Percentiles rank a stretch among this genome's conserved stretches.
These are phyloP conservation scores for Candida tallmaniae DNA, from an alignment of 805 yeast genomes.

Conservation along the genomic window DNA sequence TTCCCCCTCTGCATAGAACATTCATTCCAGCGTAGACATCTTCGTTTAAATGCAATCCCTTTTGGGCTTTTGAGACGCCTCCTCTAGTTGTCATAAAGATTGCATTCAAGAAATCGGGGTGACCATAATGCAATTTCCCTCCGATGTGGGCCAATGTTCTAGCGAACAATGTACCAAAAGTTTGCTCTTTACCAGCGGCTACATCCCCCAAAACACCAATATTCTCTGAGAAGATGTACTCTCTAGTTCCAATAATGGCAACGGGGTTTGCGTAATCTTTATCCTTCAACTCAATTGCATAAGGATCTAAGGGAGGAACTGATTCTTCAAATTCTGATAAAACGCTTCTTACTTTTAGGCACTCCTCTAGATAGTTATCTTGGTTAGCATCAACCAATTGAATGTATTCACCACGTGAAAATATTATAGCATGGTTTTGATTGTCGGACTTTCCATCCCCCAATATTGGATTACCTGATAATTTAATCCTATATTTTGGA, in stretches of 20 bases:
- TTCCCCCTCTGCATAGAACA: conserved; percentile 84
- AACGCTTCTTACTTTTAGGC: conserved; percentile 83
- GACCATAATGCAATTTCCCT: conserved; percentile 93
- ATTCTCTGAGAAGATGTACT: conserved; percentile 89
- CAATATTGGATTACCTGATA: conserved; percentile 90
- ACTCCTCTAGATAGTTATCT: conserved; percentile 92
- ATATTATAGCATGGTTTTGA: conserved; percentile 83
- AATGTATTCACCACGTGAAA: conserved; percentile 89
- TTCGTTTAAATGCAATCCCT: conserved; percentile 87
- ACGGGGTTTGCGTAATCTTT: conserved; percentile 46
- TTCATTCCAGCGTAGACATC: conserved; percentile 96
- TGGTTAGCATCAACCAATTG: conserved; percentile 96
- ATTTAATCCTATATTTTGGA: conserved; percentile 50
- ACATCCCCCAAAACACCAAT: conserved; percentile 92
- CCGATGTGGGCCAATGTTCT: conserved; percentile 91
- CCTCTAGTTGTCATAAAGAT: conserved; percentile 94
- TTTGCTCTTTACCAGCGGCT: conserved; percentile 97
- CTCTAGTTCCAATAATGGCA: conserved; percentile 93
- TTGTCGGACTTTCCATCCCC: conserved; percentile 98
- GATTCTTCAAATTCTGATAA: conserved; percentile 89
- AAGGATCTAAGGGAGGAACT: conserved; percentile 46
- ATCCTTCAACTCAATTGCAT: conserved; percentile 15
- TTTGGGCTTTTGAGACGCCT: conserved; percentile 92
- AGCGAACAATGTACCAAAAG: conserved; percentile 94
- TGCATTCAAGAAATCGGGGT: conserved; percentile 90